A percentile compares a stretch with the other conserved stretches of the same genome.
phyloP scores from a whole-genome alignment of 768 basidiomycete species.

The Collybia sp. region DNA sequence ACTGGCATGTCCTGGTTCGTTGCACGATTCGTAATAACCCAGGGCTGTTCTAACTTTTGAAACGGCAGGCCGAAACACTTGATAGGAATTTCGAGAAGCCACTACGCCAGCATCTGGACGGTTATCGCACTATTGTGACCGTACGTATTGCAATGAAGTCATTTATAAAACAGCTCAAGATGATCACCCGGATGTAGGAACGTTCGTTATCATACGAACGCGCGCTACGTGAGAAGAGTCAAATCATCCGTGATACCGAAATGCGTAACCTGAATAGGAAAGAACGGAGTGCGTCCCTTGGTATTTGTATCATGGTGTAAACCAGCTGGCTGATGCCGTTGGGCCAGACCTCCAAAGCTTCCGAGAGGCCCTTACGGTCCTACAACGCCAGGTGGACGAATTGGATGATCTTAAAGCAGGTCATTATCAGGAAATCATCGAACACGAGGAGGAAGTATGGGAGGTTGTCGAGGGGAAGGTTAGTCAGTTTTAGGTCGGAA shows the following conservation, averaged over 20 bases:
- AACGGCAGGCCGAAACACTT: slow-evolving; percentile 68
- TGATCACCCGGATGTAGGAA: slow-evolving; percentile 44
- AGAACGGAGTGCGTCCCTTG: slow-evolving; percentile 64
- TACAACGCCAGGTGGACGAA: slow-evolving; percentile 90
- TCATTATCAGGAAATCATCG: slow-evolving; percentile 86
- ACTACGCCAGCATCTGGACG: slow-evolving; percentile 77
- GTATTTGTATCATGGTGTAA: background rate
- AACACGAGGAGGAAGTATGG: slow-evolving; percentile 97
- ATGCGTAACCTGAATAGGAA: slow-evolving; percentile 79
- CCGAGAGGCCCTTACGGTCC: slow-evolving; percentile 71
- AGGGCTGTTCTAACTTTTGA: slow-evolving; percentile 3
- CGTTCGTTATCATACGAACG: slow-evolving; percentile 82
- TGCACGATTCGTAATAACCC: slow-evolving; percentile 1
- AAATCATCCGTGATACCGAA: slow-evolving; percentile 82
- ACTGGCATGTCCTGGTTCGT: slow-evolving; percentile 86
- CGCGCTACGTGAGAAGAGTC: slow-evolving; percentile 77
- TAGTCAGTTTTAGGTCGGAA: slow-evolving; percentile 5
- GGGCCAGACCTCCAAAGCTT: slow-evolving; percentile 79
- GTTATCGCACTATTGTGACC: slow-evolving; percentile 68
- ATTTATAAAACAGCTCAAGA: no score
- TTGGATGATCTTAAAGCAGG: slow-evolving; percentile 79
- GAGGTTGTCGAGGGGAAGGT: slow-evolving; percentile 85
- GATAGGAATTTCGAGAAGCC: slow-evolving; percentile 90
- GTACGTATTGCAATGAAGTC: slow-evolving; percentile 28
- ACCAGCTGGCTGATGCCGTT: slow-evolving; percentile 6